These are phyloP conservation scores for Hanseniaspora singularis DNA, from an alignment of 805 yeast genomes.

Conservation along the genomic window DNA sequence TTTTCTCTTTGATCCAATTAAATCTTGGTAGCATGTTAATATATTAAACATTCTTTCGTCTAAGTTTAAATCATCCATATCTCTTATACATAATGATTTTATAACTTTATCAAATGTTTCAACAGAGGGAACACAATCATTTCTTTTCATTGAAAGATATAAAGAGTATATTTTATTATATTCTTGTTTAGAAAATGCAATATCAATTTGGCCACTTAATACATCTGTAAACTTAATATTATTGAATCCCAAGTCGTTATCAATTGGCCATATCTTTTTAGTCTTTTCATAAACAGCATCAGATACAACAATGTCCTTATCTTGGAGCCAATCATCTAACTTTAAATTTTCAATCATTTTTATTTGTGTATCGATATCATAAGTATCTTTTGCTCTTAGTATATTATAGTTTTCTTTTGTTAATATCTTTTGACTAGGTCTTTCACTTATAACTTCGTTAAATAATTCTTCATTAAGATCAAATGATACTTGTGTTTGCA, in stretches of 20 bases:
- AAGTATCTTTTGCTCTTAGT: too few species aligned
- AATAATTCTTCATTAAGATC: not conserved
- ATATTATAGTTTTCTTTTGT: not conserved
- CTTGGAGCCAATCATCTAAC: constrained; percentile 6
- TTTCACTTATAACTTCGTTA: not conserved
- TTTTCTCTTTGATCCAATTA: constrained; percentile 41
- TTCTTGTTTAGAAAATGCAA: constrained; percentile 22
- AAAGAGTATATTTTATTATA: constrained; percentile 31
- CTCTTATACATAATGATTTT: constrained; percentile 41
- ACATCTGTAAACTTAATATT: constrained; percentile 26
- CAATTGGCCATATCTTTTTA: constrained; percentile 26
- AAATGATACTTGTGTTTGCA: constrained; percentile 12
- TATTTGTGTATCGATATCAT: constrained; percentile 1
- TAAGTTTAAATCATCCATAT: constrained; percentile 38
- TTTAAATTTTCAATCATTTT: constrained; percentile 19
- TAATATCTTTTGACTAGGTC: not conserved
- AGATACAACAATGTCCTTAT: constrained; percentile 8
- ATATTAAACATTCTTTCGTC: constrained; percentile 53
- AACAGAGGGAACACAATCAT: constrained; percentile 38
- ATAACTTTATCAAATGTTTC: constrained; percentile 44
- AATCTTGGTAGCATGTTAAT: constrained; percentile 56
- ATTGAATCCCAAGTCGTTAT: constrained; percentile 25
- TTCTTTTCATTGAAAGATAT: constrained; percentile 33
- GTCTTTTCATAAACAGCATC: constrained; percentile 15
- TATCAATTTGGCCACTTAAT: constrained; percentile 26